Percentiles rank a stretch among this genome's conserved stretches.
Evolutionary conservation across 768 basidiomycete genomes (phyloP).

Genomic region (Pleurotus salmoneostramineus): DNA sequence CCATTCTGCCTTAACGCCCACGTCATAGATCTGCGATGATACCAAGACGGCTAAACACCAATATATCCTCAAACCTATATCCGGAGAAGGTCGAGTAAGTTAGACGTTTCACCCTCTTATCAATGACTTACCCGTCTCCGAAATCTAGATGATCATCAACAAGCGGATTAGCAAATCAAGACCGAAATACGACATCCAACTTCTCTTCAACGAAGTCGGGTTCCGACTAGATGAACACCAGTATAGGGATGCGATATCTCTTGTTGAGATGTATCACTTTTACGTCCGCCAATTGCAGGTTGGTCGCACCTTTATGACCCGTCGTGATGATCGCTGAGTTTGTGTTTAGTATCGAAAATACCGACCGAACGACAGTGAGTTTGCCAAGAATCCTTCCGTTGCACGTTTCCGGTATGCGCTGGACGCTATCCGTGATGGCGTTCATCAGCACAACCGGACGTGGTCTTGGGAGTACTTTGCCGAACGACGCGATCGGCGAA

Average conservation of each 20-base stretch:
- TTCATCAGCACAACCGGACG: conserved; percentile 75
- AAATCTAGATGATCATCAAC: conserved; percentile 69
- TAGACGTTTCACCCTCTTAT: background rate
- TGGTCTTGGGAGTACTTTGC: conserved; percentile 95
- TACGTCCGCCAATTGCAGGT: conserved; percentile 84
- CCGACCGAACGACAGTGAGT: conserved; percentile 61
- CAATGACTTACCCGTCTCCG: conserved; percentile 6
- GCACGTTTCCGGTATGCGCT: conserved; percentile 78
- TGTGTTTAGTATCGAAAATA: conserved; percentile 72
- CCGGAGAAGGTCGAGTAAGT: conserved; percentile 86
- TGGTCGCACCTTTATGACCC: conserved; percentile 12
- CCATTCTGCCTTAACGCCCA: background rate
- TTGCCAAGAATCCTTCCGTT: conserved; percentile 53
- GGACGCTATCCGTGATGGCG: conserved; percentile 74
- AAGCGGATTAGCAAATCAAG: conserved; percentile 70
- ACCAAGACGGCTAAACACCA: conserved; percentile 65
- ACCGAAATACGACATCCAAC: conserved; percentile 73
- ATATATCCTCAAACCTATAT: conserved; percentile 92
- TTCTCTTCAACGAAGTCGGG: conserved; percentile 91
- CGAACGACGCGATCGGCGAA: conserved; percentile 84
- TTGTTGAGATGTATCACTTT: conserved; percentile 96
- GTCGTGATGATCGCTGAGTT: conserved; percentile 11
- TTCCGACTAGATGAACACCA: conserved; percentile 90
- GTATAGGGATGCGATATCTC: conserved; percentile 88
- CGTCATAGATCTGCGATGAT: conserved; percentile 36